These are phyloP conservation scores for Termitomyces heimii DNA, from an alignment of 768 basidiomycete species.

Conservation along the genomic window DNA sequence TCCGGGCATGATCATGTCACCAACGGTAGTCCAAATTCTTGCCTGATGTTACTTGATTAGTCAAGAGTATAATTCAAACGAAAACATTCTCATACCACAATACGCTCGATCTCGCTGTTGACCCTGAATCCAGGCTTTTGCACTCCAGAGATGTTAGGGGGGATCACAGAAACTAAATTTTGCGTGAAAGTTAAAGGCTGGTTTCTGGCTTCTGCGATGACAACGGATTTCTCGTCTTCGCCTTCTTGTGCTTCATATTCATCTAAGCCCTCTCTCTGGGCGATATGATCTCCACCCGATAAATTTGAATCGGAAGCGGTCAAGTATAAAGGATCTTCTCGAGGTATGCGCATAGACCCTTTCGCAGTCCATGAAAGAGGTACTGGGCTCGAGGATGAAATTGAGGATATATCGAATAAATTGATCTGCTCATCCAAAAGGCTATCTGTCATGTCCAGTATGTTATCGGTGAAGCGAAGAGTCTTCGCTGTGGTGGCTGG, in stretches of 20 bases:
- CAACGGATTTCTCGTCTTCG: background rate
- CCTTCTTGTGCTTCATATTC: background rate
- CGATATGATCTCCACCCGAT: background rate
- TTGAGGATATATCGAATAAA: constrained; percentile 43
- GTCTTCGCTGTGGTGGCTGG: constrained; percentile 49
- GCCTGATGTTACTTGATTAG: constrained; percentile 33
- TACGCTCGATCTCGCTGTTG: constrained; percentile 60
- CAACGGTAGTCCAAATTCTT: constrained; percentile 64
- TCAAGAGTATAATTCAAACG: background rate
- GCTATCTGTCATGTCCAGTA: constrained; percentile 47
- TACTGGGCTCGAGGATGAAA: constrained; percentile 35
- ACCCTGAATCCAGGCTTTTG: constrained; percentile 35
- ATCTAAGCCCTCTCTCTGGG: background rate
- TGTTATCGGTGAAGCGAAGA: constrained; percentile 57
- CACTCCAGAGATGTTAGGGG: constrained; percentile 5
- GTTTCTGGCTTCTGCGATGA: background rate
- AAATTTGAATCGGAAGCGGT: background rate
- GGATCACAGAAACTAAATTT: background rate
- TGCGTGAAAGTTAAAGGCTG: background rate
- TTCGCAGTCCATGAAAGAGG: constrained; percentile 7
- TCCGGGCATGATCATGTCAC: constrained; percentile 59
- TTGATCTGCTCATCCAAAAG: constrained; percentile 61
- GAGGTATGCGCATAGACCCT: background rate
- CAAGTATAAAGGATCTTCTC: background rate
- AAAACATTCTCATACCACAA: constrained; percentile 40